These are phyloP conservation scores for Boletellus ananas DNA, from an alignment of 768 basidiomycete species.

Conservation along the genomic window DNA sequence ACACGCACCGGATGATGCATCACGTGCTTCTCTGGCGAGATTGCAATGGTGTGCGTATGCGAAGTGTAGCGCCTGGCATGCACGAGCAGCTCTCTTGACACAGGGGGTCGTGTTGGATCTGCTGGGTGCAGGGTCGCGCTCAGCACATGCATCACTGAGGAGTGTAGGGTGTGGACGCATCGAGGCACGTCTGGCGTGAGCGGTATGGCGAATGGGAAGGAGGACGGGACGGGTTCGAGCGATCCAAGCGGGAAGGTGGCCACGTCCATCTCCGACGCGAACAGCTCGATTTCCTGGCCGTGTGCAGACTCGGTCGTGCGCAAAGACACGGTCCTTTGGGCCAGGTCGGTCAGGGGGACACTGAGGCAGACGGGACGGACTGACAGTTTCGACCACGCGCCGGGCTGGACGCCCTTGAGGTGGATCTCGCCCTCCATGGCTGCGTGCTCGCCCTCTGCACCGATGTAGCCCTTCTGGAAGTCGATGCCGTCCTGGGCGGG, in stretches of 20 bases:
- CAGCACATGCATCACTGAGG: conserved; percentile 66
- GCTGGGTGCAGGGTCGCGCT: conserved; percentile 61
- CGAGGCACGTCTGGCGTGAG: conserved; percentile 78
- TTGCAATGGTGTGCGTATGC: conserved; percentile 51
- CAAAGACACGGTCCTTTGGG: conserved; percentile 56
- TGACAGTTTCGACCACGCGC: conserved; percentile 67
- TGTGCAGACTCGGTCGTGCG: conserved; percentile 64
- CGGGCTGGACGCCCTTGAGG: conserved; percentile 62
- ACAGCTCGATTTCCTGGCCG: conserved; percentile 63
- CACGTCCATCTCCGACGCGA: conserved; percentile 51
- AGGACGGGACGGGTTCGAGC: conserved; percentile 47
- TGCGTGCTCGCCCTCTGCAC: conserved; percentile 77
- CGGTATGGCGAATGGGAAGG: conserved; percentile 79
- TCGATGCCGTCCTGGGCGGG: conserved; percentile 66
- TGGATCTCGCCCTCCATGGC: conserved; percentile 87
- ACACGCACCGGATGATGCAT: conserved; percentile 64
- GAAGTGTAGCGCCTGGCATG: conserved; percentile 75
- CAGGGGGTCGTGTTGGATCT: conserved; percentile 34
- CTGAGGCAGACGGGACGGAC: conserved; percentile 31
- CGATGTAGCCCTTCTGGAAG: conserved; percentile 85
- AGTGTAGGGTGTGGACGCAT: conserved; percentile 72
- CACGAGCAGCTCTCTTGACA: conserved; percentile 58
- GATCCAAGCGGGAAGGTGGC: conserved; percentile 41
- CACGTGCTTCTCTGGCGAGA: conserved; percentile 55
- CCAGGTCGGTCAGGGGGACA: conserved; percentile 11